Evolutionary conservation across 345 rosid genomes (phyloP).

Genomic region (Camelina neglecta): DNA sequence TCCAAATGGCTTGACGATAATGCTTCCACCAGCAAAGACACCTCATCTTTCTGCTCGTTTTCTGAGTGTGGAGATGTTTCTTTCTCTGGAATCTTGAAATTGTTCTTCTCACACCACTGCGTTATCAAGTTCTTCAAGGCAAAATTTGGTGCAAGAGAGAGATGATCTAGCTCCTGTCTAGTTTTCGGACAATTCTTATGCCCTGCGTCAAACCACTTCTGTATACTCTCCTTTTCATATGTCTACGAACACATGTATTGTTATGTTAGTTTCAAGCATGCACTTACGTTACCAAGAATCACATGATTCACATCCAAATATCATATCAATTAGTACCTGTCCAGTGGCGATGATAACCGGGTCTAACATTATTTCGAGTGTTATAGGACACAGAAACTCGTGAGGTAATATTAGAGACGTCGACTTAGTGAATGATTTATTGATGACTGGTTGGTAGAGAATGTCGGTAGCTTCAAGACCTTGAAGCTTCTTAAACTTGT

Average conservation of each 20-base stretch:
- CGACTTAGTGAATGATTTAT: conserved; percentile 48
- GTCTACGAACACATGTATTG: conserved; percentile 48
- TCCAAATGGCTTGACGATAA: conserved; percentile 57
- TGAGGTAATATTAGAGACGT: conserved; percentile 65
- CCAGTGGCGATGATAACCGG: conserved; percentile 83
- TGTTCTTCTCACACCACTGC: conserved; percentile 83
- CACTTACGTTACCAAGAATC: not conserved
- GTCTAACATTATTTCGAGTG: conserved; percentile 77
- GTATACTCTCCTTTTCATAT: conserved; percentile 72
- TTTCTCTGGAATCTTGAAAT: conserved; percentile 56
- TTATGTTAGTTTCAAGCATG: conserved; percentile 18
- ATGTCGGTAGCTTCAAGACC: conserved; percentile 62
- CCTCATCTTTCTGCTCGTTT: conserved; percentile 42
- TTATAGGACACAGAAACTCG: conserved; percentile 82
- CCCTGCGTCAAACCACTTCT: conserved; percentile 72
- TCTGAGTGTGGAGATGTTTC: conserved; percentile 23
- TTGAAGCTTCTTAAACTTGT: conserved; percentile 62
- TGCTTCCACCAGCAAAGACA: conserved; percentile 48
- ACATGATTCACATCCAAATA: not conserved
- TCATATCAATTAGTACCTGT: conserved; percentile 54
- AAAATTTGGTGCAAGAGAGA: conserved; percentile 67
- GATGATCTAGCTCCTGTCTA: conserved; percentile 58
- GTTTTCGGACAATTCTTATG: conserved; percentile 85
- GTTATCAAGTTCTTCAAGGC: conserved; percentile 67
- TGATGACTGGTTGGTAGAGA: conserved; percentile 44